phyloP scores from a whole-genome alignment of 1,139 yeast species.

The Debaryomyces robertsiae region DNA sequence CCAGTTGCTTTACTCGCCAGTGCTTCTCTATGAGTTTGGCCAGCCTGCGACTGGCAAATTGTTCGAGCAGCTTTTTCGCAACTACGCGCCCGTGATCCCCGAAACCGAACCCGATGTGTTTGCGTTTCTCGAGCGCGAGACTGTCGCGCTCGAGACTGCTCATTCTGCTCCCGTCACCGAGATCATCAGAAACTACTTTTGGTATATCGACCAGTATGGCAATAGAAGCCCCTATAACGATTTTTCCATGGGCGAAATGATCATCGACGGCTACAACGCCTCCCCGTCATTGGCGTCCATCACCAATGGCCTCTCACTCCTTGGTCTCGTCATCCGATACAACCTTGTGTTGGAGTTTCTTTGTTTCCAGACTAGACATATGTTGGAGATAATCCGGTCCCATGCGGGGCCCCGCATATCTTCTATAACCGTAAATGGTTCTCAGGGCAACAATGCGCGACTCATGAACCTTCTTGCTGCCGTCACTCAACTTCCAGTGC shows the following conservation, averaged over 20 bases:
- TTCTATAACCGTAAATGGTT: slow-evolving; percentile 47
- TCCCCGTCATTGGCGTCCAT: slow-evolving; percentile 20
- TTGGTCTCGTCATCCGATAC: slow-evolving; percentile 41
- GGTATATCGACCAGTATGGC: slow-evolving; percentile 58
- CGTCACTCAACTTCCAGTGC: slow-evolving; percentile 26
- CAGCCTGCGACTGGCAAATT: slow-evolving; percentile 60
- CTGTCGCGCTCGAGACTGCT: slow-evolving; percentile 22
- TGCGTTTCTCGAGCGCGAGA: slow-evolving; percentile 32
- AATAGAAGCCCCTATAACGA: slow-evolving; percentile 58
- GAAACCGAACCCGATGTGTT: slow-evolving; percentile 21
- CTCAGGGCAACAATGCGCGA: slow-evolving; percentile 51
- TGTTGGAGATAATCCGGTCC: slow-evolving; percentile 30
- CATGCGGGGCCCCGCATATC: slow-evolving; percentile 22
- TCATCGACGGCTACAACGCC: slow-evolving; percentile 48
- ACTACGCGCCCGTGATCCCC: slow-evolving; percentile 18
- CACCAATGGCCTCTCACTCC: slow-evolving; percentile 10
- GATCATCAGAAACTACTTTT: slow-evolving; percentile 38
- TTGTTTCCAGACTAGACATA: slow-evolving; percentile 49
- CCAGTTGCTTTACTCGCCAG: slow-evolving; percentile 22
- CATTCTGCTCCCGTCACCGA: slow-evolving; percentile 29
- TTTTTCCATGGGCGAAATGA: slow-evolving; percentile 49
- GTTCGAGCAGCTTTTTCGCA: slow-evolving; percentile 47
- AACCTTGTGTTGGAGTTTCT: slow-evolving; percentile 51
- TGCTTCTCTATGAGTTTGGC: slow-evolving; percentile 52
- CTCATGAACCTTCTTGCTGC: slow-evolving; percentile 35